These are phyloP conservation scores for Podila epicladia DNA, from an alignment of 192 early-diverging fungal species.

Conservation along the genomic window DNA sequence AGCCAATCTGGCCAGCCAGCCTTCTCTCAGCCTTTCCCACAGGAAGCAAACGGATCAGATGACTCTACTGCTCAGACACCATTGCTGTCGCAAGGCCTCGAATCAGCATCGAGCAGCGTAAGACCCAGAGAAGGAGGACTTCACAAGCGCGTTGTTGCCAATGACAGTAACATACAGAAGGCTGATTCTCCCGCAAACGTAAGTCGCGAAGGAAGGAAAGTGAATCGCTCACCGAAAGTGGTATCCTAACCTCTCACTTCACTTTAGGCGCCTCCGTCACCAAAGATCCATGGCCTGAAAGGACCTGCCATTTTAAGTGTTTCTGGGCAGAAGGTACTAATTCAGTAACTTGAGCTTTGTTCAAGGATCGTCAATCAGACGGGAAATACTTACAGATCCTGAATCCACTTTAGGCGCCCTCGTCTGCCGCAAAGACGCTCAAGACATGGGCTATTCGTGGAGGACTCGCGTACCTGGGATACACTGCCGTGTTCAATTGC, in stretches of 20 bases:
- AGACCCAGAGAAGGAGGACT: conserved; percentile 28
- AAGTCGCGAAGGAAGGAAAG: too few species aligned
- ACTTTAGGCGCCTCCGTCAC: conserved; percentile 36
- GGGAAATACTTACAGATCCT: background rate
- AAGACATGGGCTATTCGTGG: conserved; percentile 47
- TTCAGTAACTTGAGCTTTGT: too few species aligned
- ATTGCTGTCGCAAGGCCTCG: conserved; percentile 19
- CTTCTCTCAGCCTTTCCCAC: conserved; percentile 33
- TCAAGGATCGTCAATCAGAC: too few species aligned
- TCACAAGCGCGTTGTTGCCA: conserved; percentile 30
- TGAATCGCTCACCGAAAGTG: too few species aligned
- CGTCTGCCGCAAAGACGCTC: conserved; percentile 16
- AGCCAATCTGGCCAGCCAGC: conserved; percentile 39
- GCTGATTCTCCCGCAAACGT: background rate
- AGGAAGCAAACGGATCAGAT: conserved; percentile 3
- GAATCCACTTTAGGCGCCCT: background rate
- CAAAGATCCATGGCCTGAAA: conserved; percentile 39
- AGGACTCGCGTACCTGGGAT: conserved; percentile 30
- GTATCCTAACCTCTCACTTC: background rate
- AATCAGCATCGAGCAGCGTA: conserved; percentile 36
- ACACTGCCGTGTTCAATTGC: conserved; percentile 38
- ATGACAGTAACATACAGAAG: conserved; percentile 21
- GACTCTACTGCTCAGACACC: conserved; percentile 7
- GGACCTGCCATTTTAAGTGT: conserved; percentile 41
- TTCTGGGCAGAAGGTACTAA: conserved; percentile 23